These are phyloP conservation scores for Brettanomyces sp. DNA, from an alignment of 805 yeast genomes.

Conservation along the genomic window DNA sequence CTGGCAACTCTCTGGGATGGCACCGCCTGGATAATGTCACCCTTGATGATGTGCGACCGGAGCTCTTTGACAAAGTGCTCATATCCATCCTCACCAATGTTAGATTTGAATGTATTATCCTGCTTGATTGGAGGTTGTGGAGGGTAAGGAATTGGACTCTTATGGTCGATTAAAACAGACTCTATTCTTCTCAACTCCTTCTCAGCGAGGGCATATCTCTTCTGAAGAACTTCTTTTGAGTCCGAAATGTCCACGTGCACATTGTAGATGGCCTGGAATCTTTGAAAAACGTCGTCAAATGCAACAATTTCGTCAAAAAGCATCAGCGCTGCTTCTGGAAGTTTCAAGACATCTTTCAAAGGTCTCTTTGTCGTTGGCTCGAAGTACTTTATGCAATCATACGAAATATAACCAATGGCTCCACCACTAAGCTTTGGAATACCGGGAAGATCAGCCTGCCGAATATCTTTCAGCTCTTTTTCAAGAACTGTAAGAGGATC, in stretches of 20 bases:
- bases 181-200: constrained; percentile 51
- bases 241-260: constrained; percentile 36
- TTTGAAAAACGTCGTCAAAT: constrained; percentile 87
- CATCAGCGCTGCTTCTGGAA: constrained; percentile 93
- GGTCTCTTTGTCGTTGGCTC: constrained; percentile 82
- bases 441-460: constrained; percentile 73
- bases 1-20: constrained; percentile 96
- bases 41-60: constrained; percentile 75
- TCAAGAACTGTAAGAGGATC: constrained; percentile 80
- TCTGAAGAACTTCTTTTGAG: constrained; percentile 23
- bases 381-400: constrained; percentile 93
- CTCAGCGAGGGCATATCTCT: constrained; percentile 46
- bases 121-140: constrained; percentile 63
- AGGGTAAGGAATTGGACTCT: constrained; percentile 48
- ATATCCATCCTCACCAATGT: constrained; percentile 90
- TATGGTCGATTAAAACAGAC: constrained; percentile 34
- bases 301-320: constrained; percentile 84
- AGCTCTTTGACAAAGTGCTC: constrained; percentile 68
- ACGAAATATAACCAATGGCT: constrained; percentile 91
- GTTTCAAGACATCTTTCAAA: constrained; percentile 66
- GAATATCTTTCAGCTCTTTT: constrained; percentile 53
- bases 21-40: constrained; percentile 95
- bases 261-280: constrained; percentile 85
- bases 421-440: constrained; percentile 86
- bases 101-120: constrained; percentile 68